These are phyloP conservation scores for Berkeleyomyces basicola DNA, from an alignment of 2,329 filamentous ascomycete genomes.

Conservation along the genomic window DNA sequence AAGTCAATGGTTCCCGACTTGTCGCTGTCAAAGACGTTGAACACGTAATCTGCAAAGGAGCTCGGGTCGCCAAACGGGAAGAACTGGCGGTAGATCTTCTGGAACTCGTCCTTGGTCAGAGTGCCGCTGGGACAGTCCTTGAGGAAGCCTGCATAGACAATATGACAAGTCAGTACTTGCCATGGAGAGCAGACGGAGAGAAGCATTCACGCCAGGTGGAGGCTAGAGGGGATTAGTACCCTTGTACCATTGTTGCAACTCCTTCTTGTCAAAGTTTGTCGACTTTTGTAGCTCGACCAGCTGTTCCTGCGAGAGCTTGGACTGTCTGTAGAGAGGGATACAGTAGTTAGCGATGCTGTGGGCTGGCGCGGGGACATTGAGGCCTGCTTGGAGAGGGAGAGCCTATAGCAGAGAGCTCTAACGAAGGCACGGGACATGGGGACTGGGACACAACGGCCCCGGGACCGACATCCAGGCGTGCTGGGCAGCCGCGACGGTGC, in stretches of 20 bases:
- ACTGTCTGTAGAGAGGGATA: conserved; percentile 49
- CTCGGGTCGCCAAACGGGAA: conserved; percentile 97
- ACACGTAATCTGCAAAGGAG: conserved; percentile 96
- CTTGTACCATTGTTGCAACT: conserved; percentile 99
- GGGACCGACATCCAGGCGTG: not conserved
- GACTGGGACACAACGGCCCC: too few relatives aligned
- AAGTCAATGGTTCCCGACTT: conserved; percentile 97
- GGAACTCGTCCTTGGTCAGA: conserved; percentile 95
- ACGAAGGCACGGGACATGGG: too few relatives aligned
- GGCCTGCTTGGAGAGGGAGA: not conserved
- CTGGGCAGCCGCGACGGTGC: not conserved
- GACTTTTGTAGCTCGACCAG: conserved; percentile 89
- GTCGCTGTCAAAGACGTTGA: conserved; percentile 97
- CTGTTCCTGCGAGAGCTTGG: conserved; percentile 93
- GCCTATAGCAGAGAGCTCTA: too few relatives aligned
- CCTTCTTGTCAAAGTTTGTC: conserved; percentile 99
- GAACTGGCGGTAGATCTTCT: conserved; percentile 99
- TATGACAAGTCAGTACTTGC: not conserved
- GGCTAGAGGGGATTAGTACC: conserved; percentile 39
- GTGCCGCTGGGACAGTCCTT: conserved; percentile 97
- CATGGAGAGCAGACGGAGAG: not conserved
- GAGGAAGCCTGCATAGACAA: conserved; percentile 56
- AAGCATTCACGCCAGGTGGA: not conserved
- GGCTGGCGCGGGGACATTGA: not conserved
- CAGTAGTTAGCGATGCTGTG: too few relatives aligned